Evolutionary conservation across 2,329 filamentous ascomycete species (phyloP), one percentile per base, ranked within the genome.

Genomic region (Fusarium continuum): DNA sequence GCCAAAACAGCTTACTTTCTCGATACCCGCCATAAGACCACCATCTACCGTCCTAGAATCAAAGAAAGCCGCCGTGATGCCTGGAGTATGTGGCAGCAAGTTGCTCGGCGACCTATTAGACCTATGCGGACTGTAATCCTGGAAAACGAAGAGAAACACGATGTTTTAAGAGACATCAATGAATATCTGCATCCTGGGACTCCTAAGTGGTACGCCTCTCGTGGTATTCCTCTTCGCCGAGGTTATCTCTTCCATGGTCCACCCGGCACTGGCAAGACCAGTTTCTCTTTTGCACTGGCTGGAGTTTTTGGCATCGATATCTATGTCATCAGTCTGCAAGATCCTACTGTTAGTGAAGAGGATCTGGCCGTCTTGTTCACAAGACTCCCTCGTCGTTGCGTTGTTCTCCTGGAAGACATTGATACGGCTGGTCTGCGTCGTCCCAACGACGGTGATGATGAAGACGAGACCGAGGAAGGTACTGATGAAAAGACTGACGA

Each of bases 231-330:
- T 0, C 87, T 93, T 47, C 83, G 91, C 1, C 78, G 91, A 25
- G 92, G 91, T 0, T 94, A 93, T 68, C 82, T 94, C 0, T 91
- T 94, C 64, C 83, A 92, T 67, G 91, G 91, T 0, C 89, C 89
- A 0, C 90, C 90, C 0, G 90, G 90, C 0, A 91, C 88, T 0
- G 90, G 90, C 17, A 93, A 92, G 75, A 91, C 87, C 1, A 87
- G 83, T 25, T 81, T 91, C 13, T 88, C 84, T 0, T 88, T 88
- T 68, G 87, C 88, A 0, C 75, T 91, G 8, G 88, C 88, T 0
- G 87, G 87, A 1, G 80, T 87, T 2, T 89, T 91, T 59, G 84
- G 85, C 1, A 80, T 91, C 2, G 83, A 89, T 60, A 88, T 91
- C 34, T 88, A 88, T 69, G 83, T 88, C 38, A 83, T 91, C 19